phyloP scores from a whole-genome alignment of 2,329 filamentous ascomycete genomes.

The Aureobasidium sp. region DNA sequence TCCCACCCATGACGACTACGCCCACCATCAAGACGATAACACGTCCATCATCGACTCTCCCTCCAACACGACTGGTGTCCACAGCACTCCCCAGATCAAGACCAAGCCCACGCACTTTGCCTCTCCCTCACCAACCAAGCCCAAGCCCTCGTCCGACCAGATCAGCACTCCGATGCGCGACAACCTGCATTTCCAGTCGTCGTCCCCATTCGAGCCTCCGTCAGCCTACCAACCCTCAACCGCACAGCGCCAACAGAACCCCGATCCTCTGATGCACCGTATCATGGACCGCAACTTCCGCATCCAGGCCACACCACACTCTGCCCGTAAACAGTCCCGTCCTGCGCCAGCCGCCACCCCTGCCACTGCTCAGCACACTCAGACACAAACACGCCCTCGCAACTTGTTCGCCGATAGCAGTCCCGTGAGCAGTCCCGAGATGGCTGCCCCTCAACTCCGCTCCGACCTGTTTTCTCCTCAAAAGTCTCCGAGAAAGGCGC shows the following conservation, averaged over 20 bases:
- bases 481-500: constrained; percentile 13
- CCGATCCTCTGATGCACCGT: constrained; percentile 77
- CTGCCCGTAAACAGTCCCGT: constrained; percentile 36
- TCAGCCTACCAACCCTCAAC: constrained; percentile 32
- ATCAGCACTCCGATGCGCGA: constrained; percentile 14
- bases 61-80: constrained; percentile 35
- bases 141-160: constrained; percentile 17
- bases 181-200: constrained; percentile 18
- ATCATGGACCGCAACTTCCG: constrained; percentile 95
- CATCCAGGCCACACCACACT: constrained; percentile 82
- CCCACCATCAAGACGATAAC: constrained; percentile 27
- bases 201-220: constrained; percentile 45
- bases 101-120: constrained; percentile 10
- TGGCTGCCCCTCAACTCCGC: constrained; percentile 71
- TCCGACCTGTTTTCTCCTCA: constrained; percentile 62
- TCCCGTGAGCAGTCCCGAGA: constrained; percentile 52
- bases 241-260: constrained; percentile 33
- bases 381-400: constrained; percentile 1
- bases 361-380: constrained; percentile 29
- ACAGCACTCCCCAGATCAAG: constrained; percentile 49
- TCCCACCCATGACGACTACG: constrained; percentile 28
- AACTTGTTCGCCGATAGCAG: constrained; percentile 30
- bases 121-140: constrained; percentile 16
- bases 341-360: constrained; percentile 23
- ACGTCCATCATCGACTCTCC: constrained; percentile 60